Percentiles rank a stretch among this genome's conserved stretches.
Conservation (phyloP, 108 stramenopile species). For the Bacterosira constricta region DNA sequence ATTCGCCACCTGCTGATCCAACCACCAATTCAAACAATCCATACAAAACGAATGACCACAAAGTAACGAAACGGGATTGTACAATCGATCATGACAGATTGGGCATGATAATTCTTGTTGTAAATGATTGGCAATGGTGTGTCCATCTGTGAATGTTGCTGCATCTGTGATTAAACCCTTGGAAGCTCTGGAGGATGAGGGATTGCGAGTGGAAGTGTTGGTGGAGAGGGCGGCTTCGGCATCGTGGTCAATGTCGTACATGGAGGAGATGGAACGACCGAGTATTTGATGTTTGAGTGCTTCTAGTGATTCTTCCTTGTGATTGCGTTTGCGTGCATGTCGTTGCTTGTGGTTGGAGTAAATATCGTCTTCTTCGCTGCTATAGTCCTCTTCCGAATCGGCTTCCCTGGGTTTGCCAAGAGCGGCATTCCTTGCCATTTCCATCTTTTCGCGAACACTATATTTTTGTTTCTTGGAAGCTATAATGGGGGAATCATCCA, state of each 20-base stretch:
- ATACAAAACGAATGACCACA: conserved; percentile 82
- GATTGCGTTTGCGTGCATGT: conserved; percentile 21
- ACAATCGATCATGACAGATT: conserved; percentile 64
- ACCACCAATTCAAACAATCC: conserved; percentile 70
- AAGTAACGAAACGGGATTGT: conserved; percentile 59
- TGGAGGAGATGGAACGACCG: conserved; percentile 31
- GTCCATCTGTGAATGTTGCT: conserved; percentile 18
- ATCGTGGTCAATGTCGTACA: conserved; percentile 10
- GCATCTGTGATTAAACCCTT: conserved; percentile 9
- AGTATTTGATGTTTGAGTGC: conserved; percentile 40
- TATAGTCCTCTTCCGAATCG: no score
- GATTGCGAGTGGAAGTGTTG: no score
- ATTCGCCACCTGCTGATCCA: background rate
- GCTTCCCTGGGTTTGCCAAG: no score
- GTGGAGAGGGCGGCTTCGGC: no score
- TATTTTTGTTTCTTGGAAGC: no score
- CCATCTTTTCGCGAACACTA: conserved; percentile 2
- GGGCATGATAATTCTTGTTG: conserved; percentile 56
- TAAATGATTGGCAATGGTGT: conserved; percentile 26
- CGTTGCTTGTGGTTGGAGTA: background rate
- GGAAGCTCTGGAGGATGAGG: background rate
- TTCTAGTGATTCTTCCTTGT: conserved; percentile 41
- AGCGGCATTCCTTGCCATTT: background rate
- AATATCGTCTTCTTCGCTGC: background rate
- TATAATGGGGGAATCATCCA: no score